Conservation (phyloP, 208 protist species). For the Trypanosoma brucei region DNA sequence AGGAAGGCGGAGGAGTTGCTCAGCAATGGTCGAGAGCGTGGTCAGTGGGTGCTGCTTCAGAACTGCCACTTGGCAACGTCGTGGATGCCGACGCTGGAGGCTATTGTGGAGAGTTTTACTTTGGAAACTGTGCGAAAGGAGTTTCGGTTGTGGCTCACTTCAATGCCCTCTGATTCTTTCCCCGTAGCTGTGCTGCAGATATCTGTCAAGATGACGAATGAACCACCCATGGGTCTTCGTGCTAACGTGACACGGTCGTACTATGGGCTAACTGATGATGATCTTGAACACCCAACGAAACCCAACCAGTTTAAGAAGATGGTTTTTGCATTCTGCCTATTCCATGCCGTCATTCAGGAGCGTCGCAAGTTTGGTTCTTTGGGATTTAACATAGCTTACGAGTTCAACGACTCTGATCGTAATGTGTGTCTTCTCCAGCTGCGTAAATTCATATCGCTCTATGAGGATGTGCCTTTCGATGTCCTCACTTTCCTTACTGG, state of each 20-base stretch:
- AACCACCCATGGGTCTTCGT: slow-evolving; percentile 97
- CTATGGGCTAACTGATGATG: slow-evolving; percentile 84
- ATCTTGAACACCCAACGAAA: slow-evolving; percentile 81
- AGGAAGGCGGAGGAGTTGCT: slow-evolving; percentile 91
- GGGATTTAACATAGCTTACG: slow-evolving; percentile 96
- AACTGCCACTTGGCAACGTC: slow-evolving; percentile 96
- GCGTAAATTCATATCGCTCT: slow-evolving; percentile 89
- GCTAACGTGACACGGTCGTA: slow-evolving; percentile 95
- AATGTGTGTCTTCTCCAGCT: slow-evolving; percentile 91
- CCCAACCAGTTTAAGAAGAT: slow-evolving; percentile 88
- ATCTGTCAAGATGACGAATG: slow-evolving; percentile 98
- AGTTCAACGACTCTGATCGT: slow-evolving; percentile 95
- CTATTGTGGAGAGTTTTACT: slow-evolving; percentile 93
- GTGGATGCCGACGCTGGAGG: slow-evolving; percentile 92
- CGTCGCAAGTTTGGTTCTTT: slow-evolving; percentile 93
- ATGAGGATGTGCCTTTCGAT: slow-evolving; percentile 91
- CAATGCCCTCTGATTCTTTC: slow-evolving; percentile 95
- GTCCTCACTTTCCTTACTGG: slow-evolving; percentile 92
- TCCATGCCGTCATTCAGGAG: slow-evolving; percentile 94
- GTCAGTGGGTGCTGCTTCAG: slow-evolving; percentile 95
- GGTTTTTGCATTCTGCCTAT: slow-evolving; percentile 92
- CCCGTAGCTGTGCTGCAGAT: slow-evolving; percentile 97
- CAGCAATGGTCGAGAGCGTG: slow-evolving; percentile 69
- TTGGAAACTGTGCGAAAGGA: slow-evolving; percentile 93
- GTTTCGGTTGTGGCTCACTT: slow-evolving; percentile 98